These are phyloP conservation scores for Blastocystis sp. DNA, from an alignment of 352 stramenopile genomes.

Conservation along the genomic window DNA sequence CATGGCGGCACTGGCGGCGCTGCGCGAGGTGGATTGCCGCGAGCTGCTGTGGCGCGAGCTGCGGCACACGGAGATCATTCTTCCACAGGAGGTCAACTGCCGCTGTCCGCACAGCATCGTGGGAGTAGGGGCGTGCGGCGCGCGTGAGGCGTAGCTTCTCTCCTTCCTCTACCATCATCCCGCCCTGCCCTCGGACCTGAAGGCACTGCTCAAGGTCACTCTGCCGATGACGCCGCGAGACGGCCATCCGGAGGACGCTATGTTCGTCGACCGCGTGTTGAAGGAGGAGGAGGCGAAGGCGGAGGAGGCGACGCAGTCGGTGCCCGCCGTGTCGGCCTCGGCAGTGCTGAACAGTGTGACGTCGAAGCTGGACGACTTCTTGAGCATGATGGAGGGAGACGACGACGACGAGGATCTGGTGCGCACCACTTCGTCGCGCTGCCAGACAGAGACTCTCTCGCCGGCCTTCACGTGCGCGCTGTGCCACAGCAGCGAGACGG, in stretches of 20 bases:
- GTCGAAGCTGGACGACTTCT: constrained; percentile 30
- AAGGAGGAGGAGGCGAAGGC: neutral
- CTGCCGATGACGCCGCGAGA: neutral
- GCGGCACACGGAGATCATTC: neutral
- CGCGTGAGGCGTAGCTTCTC: constrained; percentile 6
- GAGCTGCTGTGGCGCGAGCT: neutral
- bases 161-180: neutral
- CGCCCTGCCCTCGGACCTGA: neutral
- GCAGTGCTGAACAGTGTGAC: neutral
- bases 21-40: neutral
- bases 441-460: neutral
- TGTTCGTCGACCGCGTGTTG: neutral
- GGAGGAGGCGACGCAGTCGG: neutral
- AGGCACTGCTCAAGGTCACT: neutral
- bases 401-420: neutral
- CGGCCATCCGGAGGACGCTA: neutral
- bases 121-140: neutral
- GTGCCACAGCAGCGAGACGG: neutral
- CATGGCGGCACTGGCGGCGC: neutral
- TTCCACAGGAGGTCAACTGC: neutral
- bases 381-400: constrained; percentile 7
- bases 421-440: neutral
- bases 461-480: neutral
- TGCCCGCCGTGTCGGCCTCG: neutral
- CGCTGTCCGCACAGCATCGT: constrained; percentile 23